Evolutionary conservation across 2,329 filamentous ascomycete species (phyloP).

Genomic region (Colletotrichum horii): DNA sequence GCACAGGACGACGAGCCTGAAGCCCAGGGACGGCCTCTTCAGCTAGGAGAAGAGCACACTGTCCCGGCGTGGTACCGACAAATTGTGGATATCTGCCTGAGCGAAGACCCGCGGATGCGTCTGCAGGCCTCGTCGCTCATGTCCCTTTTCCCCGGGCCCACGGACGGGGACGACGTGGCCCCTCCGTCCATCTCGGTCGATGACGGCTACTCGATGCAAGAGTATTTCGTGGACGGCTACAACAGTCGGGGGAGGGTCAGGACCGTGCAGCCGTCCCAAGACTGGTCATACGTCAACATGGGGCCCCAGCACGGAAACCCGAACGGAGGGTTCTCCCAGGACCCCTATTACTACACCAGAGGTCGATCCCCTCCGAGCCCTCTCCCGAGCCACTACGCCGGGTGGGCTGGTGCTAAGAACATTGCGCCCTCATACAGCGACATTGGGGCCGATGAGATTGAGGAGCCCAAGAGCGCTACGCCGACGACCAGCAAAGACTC

Average conservation of each 20-base stretch:
- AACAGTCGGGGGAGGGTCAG: conserved; percentile 40
- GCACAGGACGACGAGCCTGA: conserved; percentile 92
- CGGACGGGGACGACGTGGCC: conserved; percentile 2
- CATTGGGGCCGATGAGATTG: conserved; percentile 26
- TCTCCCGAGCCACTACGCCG: conserved; percentile 47
- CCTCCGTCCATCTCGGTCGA: conserved; percentile 44
- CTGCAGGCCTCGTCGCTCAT: conserved; percentile 77
- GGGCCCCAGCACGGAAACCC: conserved; percentile 41
- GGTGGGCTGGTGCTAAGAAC: conserved; percentile 42
- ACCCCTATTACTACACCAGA: conserved; percentile 51
- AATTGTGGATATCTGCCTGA: conserved; percentile 79
- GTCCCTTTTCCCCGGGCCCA: conserved; percentile 63
- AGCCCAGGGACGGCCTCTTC: conserved; percentile 73
- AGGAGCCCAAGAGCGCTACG: conserved; percentile 11
- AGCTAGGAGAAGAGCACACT: conserved; percentile 59
- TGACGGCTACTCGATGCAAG: conserved; percentile 42
- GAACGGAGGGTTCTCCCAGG: conserved; percentile 39
- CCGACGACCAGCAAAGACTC: conserved; percentile 20
- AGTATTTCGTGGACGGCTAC: conserved; percentile 42
- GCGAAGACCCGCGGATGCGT: conserved; percentile 73
- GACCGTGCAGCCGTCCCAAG: conserved; percentile 45
- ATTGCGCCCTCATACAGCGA: conserved; percentile 46
- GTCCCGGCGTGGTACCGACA: conserved; percentile 82
- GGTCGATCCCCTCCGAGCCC: conserved; percentile 61
- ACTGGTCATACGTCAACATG: conserved; percentile 46